These are phyloP conservation scores for Fusarium sp. DNA, from an alignment of 2,329 filamentous ascomycete genomes.

Conservation along the genomic window DNA sequence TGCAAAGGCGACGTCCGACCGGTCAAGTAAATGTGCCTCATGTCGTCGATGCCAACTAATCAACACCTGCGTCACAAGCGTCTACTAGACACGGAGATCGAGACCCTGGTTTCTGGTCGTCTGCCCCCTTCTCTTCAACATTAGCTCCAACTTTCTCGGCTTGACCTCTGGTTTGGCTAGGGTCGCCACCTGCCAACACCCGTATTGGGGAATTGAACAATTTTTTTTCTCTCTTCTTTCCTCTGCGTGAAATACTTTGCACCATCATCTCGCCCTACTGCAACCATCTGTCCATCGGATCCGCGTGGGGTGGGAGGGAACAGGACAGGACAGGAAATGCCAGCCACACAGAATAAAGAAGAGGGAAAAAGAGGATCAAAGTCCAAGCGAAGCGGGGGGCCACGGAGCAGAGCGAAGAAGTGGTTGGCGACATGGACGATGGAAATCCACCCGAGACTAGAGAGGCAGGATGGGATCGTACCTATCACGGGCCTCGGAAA, in stretches of 20 bases:
- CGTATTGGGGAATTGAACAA: not conserved
- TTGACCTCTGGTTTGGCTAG: conserved; percentile 1
- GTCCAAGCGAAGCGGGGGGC: conserved; percentile 14
- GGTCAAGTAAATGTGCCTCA: not conserved
- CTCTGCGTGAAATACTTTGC: conserved; percentile 3
- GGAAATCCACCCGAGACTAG: conserved; percentile 18
- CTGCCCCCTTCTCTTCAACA: not conserved
- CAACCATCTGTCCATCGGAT: conserved; percentile 11
- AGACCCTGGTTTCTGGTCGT: conserved; percentile 20
- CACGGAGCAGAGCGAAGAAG: conserved; percentile 4
- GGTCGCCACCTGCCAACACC: conserved; percentile 22
- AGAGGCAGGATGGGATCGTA: conserved; percentile 14
- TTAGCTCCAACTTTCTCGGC: not conserved
- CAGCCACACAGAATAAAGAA: conserved; percentile 7
- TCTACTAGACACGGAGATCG: conserved; percentile 15
- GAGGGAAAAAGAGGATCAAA: conserved; percentile 5
- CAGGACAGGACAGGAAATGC: not conserved
- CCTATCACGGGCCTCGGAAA: conserved; percentile 31
- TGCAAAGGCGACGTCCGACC: not conserved
- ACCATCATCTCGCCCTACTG: conserved; percentile 15
- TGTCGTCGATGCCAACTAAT: conserved; percentile 12
- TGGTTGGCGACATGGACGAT: conserved; percentile 9
- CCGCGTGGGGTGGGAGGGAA: conserved; percentile 12
- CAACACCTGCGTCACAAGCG: conserved; percentile 35
- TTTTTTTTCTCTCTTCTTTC: not conserved